phyloP scores from a whole-genome alignment of 2,329 filamentous ascomycete species.

The Westerdykella aurantiaca region DNA sequence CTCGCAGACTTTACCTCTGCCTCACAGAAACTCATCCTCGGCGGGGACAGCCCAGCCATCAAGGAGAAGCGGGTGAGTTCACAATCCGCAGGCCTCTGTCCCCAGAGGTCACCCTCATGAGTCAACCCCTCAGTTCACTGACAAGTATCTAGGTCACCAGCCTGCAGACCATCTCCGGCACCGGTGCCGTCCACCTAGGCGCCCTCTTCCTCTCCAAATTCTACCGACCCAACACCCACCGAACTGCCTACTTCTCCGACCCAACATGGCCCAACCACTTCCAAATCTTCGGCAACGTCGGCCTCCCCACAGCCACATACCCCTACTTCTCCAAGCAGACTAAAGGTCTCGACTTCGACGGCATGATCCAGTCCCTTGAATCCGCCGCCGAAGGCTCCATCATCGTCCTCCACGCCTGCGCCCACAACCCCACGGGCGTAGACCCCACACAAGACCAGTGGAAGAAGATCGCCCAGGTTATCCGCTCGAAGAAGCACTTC shows the following conservation, averaged over 20 bases:
- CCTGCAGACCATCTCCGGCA: constrained; percentile 94
- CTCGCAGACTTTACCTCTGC: constrained; percentile 79
- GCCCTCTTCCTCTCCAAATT: constrained; percentile 92
- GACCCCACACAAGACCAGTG: constrained; percentile 93
- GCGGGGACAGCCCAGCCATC: constrained; percentile 71
- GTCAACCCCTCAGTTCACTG: constrained; percentile 18
- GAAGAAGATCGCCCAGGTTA: constrained; percentile 76
- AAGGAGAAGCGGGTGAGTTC: constrained; percentile 66
- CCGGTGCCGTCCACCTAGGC: constrained; percentile 88
- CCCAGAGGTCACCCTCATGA: constrained; percentile 9
- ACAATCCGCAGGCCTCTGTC: constrained; percentile 8
- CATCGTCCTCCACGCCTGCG: constrained; percentile 89
- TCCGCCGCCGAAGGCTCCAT: constrained; percentile 71
- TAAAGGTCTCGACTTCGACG: constrained; percentile 85
- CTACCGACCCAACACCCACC: constrained; percentile 61
- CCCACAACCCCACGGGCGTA: constrained; percentile 96
- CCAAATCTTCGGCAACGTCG: constrained; percentile 94
- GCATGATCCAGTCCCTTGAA: constrained; percentile 69
- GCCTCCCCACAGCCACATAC: constrained; percentile 71
- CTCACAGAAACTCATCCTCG: constrained; percentile 85
- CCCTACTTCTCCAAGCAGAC: constrained; percentile 90
- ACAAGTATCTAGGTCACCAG: constrained; percentile 53
- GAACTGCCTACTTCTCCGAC: constrained; percentile 81
- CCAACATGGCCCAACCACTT: constrained; percentile 99
- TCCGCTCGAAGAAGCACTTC: constrained; percentile 77